phyloP scores from a whole-genome alignment of 202 grass and related monocot genomes.

The Schoenoplectus triqueter region DNA sequence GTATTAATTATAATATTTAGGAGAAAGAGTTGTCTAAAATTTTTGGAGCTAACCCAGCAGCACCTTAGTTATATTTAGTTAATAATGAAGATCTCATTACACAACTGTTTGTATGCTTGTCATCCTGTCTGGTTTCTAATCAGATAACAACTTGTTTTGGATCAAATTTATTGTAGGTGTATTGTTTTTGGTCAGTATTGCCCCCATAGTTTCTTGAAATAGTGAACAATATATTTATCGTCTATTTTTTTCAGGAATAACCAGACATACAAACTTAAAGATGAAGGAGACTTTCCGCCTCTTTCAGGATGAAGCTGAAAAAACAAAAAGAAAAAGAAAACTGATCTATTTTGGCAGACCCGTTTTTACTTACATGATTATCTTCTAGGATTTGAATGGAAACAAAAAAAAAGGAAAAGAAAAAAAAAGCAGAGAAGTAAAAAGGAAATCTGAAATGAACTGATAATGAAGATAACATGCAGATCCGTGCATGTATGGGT shows the following conservation, averaged over 20 bases:
- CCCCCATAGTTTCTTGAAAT: conserved; percentile 24
- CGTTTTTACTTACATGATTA: conserved; percentile 7
- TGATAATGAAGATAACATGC: conserved; percentile 5
- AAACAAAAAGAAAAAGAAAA: background rate
- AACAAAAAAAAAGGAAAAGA: conserved; percentile 8
- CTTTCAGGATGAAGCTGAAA: conserved; percentile 56
- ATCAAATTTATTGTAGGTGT: background rate
- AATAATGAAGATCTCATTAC: background rate
- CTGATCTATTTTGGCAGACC: conserved; percentile 30
- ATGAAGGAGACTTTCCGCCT: conserved; percentile 81
- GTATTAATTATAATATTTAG: background rate
- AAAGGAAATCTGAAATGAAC: conserved; percentile 33
- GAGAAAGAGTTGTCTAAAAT: background rate
- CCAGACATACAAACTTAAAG: conserved; percentile 73
- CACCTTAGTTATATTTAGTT: background rate
- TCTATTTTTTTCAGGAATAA: conserved; percentile 48
- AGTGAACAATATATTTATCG: conserved; percentile 25
- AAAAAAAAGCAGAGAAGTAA: conserved; percentile 40
- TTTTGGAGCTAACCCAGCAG: background rate
- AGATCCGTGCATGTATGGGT: conserved; percentile 31
- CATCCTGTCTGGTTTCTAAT: conserved; percentile 8
- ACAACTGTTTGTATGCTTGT: background rate
- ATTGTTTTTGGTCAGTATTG: conserved; percentile 7
- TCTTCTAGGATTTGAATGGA: background rate
- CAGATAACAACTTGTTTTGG: background rate